Percentiles rank a stretch among this genome's conserved stretches.
phyloP scores from a whole-genome alignment of 225 moss, liverwort and hornwort genomes.

The Pleurozium schreberi region DNA sequence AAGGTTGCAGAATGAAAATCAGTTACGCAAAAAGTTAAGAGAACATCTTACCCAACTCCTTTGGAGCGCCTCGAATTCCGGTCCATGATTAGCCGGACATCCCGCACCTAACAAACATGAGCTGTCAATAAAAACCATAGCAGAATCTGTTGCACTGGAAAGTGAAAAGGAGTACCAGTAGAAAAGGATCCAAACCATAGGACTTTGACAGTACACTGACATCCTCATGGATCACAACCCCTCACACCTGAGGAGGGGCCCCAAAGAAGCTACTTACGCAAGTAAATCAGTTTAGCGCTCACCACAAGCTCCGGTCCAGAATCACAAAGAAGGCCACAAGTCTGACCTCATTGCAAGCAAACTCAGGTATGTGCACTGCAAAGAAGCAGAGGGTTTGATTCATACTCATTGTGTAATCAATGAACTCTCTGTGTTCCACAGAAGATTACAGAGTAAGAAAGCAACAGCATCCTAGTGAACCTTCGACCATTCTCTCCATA shows the following conservation, averaged over 20 bases:
- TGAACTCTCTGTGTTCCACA: constrained; percentile 29
- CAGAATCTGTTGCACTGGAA: neutral
- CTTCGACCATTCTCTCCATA: constrained; percentile 10
- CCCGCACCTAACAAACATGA: constrained; percentile 60
- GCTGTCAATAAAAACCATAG: neutral
- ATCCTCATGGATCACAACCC: constrained; percentile 34
- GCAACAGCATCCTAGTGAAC: constrained; percentile 18
- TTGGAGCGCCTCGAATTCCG: constrained; percentile 99
- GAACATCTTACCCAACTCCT: constrained; percentile 75
- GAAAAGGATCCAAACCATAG: constrained; percentile 36
- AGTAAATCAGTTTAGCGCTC: constrained; percentile 49
- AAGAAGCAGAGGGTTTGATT: constrained; percentile 65
- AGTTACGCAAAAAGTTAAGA: neutral
- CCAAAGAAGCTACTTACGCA: constrained; percentile 45
- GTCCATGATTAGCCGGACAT: constrained; percentile 99
- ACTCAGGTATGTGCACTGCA: constrained; percentile 66
- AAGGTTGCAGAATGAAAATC: neutral
- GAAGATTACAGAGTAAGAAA: constrained; percentile 38
- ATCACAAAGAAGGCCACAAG: constrained; percentile 62
- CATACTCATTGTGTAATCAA: constrained; percentile 50
- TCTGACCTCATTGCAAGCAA: constrained; percentile 64
- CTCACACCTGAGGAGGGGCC: constrained; percentile 37
- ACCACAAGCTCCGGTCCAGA: constrained; percentile 63
- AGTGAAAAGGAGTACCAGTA: constrained; percentile 26
- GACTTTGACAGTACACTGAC: constrained; percentile 28